Conservation (phyloP, 805 yeast genomes). For the Nakazawaea holstii region DNA sequence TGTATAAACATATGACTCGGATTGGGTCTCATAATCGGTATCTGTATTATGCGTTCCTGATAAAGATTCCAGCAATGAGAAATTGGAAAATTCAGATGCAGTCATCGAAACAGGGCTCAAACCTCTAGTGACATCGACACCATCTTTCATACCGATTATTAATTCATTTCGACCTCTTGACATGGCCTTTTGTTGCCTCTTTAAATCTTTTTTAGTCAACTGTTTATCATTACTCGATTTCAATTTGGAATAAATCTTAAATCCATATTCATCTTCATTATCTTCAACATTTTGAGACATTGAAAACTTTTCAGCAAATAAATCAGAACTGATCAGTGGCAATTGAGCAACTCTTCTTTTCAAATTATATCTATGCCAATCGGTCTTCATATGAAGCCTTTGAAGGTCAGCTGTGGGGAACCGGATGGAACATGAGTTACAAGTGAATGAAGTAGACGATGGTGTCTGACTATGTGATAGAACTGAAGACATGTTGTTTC, state of each 20-base stretch:
- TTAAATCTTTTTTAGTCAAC: constrained; percentile 34
- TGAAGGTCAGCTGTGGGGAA: constrained; percentile 82
- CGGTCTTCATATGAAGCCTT: constrained; percentile 92
- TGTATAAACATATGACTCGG: constrained; percentile 27
- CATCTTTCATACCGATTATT: constrained; percentile 5
- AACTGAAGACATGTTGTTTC: neutral
- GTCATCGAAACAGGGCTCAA: constrained; percentile 51
- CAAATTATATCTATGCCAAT: constrained; percentile 95
- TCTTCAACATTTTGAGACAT: constrained; percentile 9
- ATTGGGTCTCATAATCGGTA: constrained; percentile 29
- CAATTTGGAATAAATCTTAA: constrained; percentile 28
- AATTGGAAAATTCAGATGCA: constrained; percentile 47
- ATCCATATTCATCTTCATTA: constrained; percentile 52
- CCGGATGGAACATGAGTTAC: constrained; percentile 83
- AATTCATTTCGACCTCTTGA: constrained; percentile 23
- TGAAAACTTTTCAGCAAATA: constrained; percentile 30
- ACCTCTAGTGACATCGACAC: constrained; percentile 24
- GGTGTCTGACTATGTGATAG: constrained; percentile 27
- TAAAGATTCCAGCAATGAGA: constrained; percentile 44
- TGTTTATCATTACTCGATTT: constrained; percentile 25
- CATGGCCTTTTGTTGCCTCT: constrained; percentile 18
- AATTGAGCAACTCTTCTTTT: constrained; percentile 87
- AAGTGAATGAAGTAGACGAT: constrained; percentile 41
- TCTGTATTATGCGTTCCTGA: constrained; percentile 12
- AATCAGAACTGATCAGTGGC: constrained; percentile 64